phyloP scores from a whole-genome alignment of 768 basidiomycete genomes.

The Gymnopilus dilepis region DNA sequence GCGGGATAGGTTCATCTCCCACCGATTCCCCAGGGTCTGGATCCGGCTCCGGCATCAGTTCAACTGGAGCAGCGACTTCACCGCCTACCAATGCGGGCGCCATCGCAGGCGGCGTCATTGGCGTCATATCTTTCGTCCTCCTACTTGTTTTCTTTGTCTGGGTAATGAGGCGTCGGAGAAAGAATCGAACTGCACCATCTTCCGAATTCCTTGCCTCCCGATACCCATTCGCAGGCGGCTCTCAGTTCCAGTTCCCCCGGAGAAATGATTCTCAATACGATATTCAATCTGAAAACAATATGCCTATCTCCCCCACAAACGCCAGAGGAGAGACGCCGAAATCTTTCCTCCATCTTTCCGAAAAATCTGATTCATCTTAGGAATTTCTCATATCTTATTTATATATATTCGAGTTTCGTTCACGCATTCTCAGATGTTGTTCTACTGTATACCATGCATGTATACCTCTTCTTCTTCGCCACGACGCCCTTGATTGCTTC shows the following conservation, averaged over 20 bases:
- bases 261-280: constrained; percentile 4
- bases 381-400: constrained; percentile 11
- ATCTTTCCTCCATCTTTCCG: constrained; percentile 16
- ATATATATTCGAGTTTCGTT: background rate
- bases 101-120: constrained; percentile 60
- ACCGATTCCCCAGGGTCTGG: constrained; percentile 1
- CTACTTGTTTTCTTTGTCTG: constrained; percentile 41
- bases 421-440: background rate
- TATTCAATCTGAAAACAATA: constrained; percentile 2
- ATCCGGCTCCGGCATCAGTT: background rate
- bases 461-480: background rate
- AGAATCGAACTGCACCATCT: constrained; percentile 57
- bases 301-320: constrained; percentile 1
- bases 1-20: background rate
- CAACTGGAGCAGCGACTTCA: constrained; percentile 12
- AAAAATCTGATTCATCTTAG: constrained; percentile 13
- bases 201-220: constrained; percentile 53
- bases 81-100: constrained; percentile 41
- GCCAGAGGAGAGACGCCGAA: background rate
- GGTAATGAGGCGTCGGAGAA: constrained; percentile 47
- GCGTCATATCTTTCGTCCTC: constrained; percentile 46
- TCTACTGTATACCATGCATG: background rate
- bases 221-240: constrained; percentile 20
- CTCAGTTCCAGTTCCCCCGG: constrained; percentile 19
- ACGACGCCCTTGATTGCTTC: background rate